Percentiles rank a stretch among this genome's conserved stretches.
These are phyloP conservation scores for Telopea speciosissima DNA, from an alignment of 177 flowering plant genomes.

Conservation along the genomic window DNA sequence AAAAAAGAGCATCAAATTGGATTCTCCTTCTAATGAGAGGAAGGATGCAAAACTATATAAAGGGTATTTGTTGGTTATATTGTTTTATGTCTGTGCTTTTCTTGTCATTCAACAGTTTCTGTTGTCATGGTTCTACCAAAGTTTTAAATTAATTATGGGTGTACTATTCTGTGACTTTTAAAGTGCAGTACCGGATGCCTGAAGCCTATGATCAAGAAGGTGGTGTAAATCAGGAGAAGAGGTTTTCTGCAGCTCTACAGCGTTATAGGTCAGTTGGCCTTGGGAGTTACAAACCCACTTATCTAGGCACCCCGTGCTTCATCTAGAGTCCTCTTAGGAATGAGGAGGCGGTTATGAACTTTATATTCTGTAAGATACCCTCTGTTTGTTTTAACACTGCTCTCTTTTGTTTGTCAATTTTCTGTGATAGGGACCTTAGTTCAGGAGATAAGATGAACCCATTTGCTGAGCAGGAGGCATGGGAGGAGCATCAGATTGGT, in stretches of 20 bases:
- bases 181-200: constrained; percentile 85
- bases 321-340: neutral
- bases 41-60: neutral
- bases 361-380: constrained; percentile 1
- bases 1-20: neutral
- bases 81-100: neutral
- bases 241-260: constrained; percentile 80
- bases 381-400: constrained; percentile 3
- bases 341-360: neutral
- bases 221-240: constrained; percentile 82
- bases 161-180: neutral
- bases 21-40: neutral
- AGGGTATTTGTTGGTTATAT: neutral
- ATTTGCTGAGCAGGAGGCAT: constrained; percentile 98
- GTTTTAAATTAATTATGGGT: constrained; percentile 1
- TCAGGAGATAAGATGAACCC: constrained; percentile 91
- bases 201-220: constrained; percentile 92
- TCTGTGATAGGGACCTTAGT: constrained; percentile 45
- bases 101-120: neutral
- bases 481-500: constrained; percentile 99
- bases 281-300: neutral
- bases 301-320: neutral
- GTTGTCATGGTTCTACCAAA: neutral
- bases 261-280: constrained; percentile 64
- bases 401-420: constrained; percentile 2